Evolutionary conservation across 192 early-diverging fungal species (phyloP), one percentile per base, ranked within the genome.

Genomic region (Entomortierella beljakovae): DNA sequence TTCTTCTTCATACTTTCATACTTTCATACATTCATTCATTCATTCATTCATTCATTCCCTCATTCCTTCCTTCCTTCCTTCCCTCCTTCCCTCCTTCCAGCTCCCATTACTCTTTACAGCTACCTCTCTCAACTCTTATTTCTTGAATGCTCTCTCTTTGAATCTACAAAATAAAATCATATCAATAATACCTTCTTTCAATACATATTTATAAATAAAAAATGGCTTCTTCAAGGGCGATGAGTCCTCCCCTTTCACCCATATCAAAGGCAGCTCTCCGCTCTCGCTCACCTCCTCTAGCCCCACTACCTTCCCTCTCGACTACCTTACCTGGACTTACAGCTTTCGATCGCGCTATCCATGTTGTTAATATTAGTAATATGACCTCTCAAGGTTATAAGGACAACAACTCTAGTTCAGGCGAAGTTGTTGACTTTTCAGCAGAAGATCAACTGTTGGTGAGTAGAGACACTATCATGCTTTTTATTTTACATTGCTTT

Each of bases 311-410:
- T 26, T 37, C 62, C 2, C 61, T 79, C 60, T 61, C 68, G 1
- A 63, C 61, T 22, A 58, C 61, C 31, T n/a, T 68, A 9, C 75
- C 75, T 0, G 75, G 67, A 18, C 33, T 63, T 10, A 79, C 75
- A 22, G 54, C 68, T 1, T 79, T 79, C 31, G 75, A 79, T 40
- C 53, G 75, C 13, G 75, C 75, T 29, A 57, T 69, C 4, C 75
- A 69, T 64, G 68, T 79, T 0, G 75, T 79, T 38, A 64, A 79
- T 10, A 53, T 70, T 32, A 79, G 67, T 57, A 79, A 77, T 61
- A 77, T 23, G 3, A 26, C 74, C 25, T 66, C 48, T 16, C 56
- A 51, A n/a, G 42, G 61, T 0, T 50, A 55, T 26, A 67, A 46
- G 18, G 62, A 57, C 38, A 53, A 35, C 22, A 57, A 34, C 26